phyloP scores from a whole-genome alignment of 768 basidiomycete species.

The Xanthoconium purpureum region DNA sequence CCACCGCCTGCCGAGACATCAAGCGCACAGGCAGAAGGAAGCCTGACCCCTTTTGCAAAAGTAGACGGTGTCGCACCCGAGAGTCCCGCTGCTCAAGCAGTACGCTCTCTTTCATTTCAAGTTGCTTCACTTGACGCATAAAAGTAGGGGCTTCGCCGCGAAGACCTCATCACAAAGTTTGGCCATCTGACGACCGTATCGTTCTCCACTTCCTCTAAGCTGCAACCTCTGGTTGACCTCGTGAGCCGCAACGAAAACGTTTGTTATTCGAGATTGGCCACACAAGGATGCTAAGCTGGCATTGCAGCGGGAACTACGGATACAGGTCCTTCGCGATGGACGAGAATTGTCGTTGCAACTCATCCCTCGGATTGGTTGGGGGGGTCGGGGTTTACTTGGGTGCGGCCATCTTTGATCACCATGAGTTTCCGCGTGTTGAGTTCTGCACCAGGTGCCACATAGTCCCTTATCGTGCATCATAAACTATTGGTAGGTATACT shows the following conservation, averaged over 20 bases:
- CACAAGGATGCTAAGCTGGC: not conserved
- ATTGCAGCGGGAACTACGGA: conserved; percentile 52
- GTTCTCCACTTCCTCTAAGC: conserved; percentile 45
- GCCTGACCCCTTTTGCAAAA: conserved; percentile 62
- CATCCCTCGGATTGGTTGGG: conserved; percentile 76
- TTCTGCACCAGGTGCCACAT: conserved; percentile 53
- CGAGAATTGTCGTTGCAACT: conserved; percentile 50
- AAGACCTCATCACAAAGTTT: conserved; percentile 75
- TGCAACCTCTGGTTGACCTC: conserved; percentile 70
- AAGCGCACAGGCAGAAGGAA: conserved; percentile 12
- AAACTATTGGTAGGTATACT: not conserved
- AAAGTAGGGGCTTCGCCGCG: conserved; percentile 59
- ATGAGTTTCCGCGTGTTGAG: conserved; percentile 1
- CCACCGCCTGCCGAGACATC: conserved; percentile 25
- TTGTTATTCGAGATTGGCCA: conserved; percentile 24
- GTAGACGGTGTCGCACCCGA: conserved; percentile 77
- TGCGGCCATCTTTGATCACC: conserved; percentile 33
- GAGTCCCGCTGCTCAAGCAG: conserved; percentile 83
- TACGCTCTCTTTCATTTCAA: conserved; percentile 36
- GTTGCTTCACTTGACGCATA: not conserved
- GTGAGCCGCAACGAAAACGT: conserved; percentile 81
- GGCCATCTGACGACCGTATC: conserved; percentile 55
- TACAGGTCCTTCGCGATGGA: conserved; percentile 55
- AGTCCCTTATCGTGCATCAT: conserved; percentile 42
- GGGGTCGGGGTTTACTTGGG: conserved; percentile 84